Base-by-base conservation (phyloP, 345 rosid species). In the Anacardium occidentale region DNA sequence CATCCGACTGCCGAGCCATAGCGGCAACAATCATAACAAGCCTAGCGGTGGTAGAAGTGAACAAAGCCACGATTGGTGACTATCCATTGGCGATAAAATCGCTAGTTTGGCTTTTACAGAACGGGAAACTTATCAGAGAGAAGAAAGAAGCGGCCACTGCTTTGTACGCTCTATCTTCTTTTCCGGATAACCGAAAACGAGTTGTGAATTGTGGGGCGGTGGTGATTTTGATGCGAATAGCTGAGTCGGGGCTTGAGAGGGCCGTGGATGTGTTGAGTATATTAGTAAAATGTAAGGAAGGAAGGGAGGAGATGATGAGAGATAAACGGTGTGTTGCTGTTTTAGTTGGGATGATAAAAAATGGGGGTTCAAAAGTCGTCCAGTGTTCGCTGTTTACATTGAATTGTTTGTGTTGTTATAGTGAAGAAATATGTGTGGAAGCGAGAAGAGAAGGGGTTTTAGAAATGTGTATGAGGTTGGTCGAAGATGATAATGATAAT, bases 101-200 rank as follows among this genome's bases (percentile, higher is more conserved):
- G 13, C 78, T 95, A 52, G 87, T 92, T 15, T 62, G 75, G 68
- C 85, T 92, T 58, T 77, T 92, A 7, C 76, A 83, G 37, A 51
- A 74, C 34, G 99, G 98, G 11, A 86, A 83, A 69, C 87, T 78
- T 1, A 17, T 69, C 18, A 69, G 98, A 76, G 98, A 87, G 73
- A 86, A 78, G 74, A 95, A 90, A 76, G 99, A 95, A 73, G 90
- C 98, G 0, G 91, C 98, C 0, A 95, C 99, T 0, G 92, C 98
- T n/a, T 83, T 95, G 54, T 91, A 88, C 60, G 84, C 99, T 3
- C 71, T 95, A 1, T 91, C 96, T 64, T 91, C 86, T 20, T 92
- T 85, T 74, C 89, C 91, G 3, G 94, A 83, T 68, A 95, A 92
- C 44, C 76, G 99, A 61, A 83, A 83, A 71, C 80, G 90, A 26